These are phyloP conservation scores for Strobilomyces echinocephalus DNA, from an alignment of 768 basidiomycete species.

Conservation along the genomic window DNA sequence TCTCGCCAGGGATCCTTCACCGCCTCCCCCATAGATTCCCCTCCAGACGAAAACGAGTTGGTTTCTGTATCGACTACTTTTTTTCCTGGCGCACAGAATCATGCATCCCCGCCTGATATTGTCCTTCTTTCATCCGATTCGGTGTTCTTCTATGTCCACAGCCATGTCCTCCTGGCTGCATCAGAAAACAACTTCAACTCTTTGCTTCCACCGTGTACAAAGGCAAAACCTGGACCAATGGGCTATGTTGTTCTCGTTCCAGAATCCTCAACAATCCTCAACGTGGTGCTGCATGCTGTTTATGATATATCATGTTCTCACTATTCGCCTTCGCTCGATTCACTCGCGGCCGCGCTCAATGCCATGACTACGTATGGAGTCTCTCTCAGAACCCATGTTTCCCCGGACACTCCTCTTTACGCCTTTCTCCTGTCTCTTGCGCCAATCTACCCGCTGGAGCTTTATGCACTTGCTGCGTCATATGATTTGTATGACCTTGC, in stretches of 20 bases:
- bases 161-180: conserved; percentile 47
- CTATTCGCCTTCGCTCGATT: conserved; percentile 64
- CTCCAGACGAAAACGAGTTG: conserved; percentile 40
- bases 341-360: conserved; percentile 52
- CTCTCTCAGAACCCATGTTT: conserved; percentile 41
- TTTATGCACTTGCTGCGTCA: conserved; percentile 67
- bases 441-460: conserved; percentile 61
- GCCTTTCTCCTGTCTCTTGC: conserved; percentile 61
- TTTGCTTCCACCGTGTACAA: conserved; percentile 44
- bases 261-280: conserved; percentile 59
- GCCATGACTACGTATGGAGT: conserved; percentile 60
- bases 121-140: conserved; percentile 67
- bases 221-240: conserved; percentile 37
- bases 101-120: conserved; percentile 53
- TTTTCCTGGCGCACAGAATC: conserved; percentile 61
- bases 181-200: conserved; percentile 65
- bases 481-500: conserved; percentile 71
- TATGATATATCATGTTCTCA: conserved; percentile 73
- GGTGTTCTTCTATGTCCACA: conserved; percentile 83
- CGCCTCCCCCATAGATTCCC: conserved; percentile 30
- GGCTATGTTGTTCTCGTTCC: conserved; percentile 56
- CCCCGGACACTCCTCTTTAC: conserved; percentile 53
- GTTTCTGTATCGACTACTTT: conserved; percentile 84
- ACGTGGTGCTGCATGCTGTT: conserved; percentile 66
- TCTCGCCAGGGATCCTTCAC: conserved; percentile 28